phyloP scores from a whole-genome alignment of 2,329 filamentous ascomycete genomes.

The Phialemonium atrogriseum region DNA sequence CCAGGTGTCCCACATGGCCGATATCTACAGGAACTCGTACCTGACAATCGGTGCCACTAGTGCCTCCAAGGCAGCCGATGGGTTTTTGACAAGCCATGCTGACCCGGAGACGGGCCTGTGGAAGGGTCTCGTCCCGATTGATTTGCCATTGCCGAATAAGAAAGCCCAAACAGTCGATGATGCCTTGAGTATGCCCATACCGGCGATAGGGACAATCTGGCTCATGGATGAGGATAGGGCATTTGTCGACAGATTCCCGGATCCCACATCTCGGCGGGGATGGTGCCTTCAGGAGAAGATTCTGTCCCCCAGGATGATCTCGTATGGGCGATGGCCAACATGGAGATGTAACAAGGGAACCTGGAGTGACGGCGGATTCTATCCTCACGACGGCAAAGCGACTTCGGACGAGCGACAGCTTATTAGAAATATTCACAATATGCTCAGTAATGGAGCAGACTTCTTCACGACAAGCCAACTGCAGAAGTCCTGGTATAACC shows the following conservation, averaged over 20 bases:
- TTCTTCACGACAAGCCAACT: slow-evolving; percentile 3
- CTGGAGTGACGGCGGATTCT: slow-evolving; percentile 7
- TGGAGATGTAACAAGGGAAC: slow-evolving; percentile 3
- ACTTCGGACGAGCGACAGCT: background rate
- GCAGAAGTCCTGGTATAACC: slow-evolving; percentile 3
- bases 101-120: slow-evolving; percentile 1
- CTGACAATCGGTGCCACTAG: slow-evolving; percentile 6
- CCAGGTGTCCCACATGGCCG: slow-evolving; percentile 6
- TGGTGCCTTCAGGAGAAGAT: background rate
- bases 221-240: slow-evolving; percentile 2
- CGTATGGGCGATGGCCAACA: slow-evolving; percentile 4
- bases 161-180: background rate
- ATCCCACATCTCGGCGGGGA: background rate
- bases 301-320: background rate
- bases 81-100: slow-evolving; percentile 2
- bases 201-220: background rate
- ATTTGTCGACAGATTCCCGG: background rate
- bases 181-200: background rate
- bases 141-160: slow-evolving; percentile 1
- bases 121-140: slow-evolving; percentile 2
- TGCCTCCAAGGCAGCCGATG: background rate
- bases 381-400: no score
- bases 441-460: background rate
- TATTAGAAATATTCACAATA: background rate
- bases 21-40: slow-evolving; percentile 6